phyloP scores from a whole-genome alignment of 805 yeast species.

The Candida namnaoensis region DNA sequence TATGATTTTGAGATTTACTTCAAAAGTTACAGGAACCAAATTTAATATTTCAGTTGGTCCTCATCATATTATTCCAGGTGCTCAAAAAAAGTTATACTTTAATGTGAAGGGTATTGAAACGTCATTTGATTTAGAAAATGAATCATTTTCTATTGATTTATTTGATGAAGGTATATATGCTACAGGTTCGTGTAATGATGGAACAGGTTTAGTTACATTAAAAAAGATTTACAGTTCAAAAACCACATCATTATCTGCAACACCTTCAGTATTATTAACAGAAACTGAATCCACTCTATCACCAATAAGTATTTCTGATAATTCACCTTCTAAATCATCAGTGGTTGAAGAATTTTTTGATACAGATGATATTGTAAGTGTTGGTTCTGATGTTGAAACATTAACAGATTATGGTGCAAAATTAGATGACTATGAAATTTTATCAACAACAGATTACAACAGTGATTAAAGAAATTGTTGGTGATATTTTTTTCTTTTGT shows the following conservation, averaged over 20 bases:
- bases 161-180: neutral
- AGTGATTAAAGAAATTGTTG: no score
- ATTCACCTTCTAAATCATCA: no score
- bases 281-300: no score
- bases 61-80: slow-evolving; percentile 1
- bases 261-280: no score
- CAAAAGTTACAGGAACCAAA: neutral
- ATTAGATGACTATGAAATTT: slow-evolving; percentile 1
- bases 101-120: neutral
- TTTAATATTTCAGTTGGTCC: slow-evolving; percentile 1
- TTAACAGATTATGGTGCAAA: neutral
- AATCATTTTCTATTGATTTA: slow-evolving; percentile 1
- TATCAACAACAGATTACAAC: neutral
- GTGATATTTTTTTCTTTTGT: no score
- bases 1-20: neutral
- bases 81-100: slow-evolving; percentile 1
- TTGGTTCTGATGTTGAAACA: neutral
- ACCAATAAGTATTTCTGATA: no score
- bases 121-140: neutral
- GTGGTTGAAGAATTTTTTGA: neutral
- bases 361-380: neutral
- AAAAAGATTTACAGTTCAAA: neutral
- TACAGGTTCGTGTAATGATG: neutral
- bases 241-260: no score
- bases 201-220: neutral